These are phyloP conservation scores for apple (Malus domestica) DNA, from an alignment of 306 rosid species.

Conservation along the genomic window DNA sequence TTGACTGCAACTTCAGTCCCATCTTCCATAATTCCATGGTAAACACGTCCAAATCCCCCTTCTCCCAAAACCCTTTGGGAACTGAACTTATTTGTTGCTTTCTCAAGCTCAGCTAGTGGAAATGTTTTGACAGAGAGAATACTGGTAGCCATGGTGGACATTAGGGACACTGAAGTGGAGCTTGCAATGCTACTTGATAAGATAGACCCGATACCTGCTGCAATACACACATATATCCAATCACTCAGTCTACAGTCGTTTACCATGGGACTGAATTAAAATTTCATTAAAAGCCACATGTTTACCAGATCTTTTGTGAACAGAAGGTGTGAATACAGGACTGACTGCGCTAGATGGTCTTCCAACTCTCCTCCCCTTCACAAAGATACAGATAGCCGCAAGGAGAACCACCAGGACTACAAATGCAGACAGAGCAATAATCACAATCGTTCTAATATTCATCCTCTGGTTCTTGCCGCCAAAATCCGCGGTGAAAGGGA, in stretches of 20 bases:
- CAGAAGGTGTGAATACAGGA: conserved; percentile 44
- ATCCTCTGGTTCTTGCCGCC: conserved; percentile 46
- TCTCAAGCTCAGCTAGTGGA: conserved; percentile 71
- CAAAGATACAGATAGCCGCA: conserved; percentile 49
- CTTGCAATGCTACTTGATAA: conserved; percentile 70
- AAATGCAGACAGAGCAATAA: conserved; percentile 66
- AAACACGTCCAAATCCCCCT: conserved; percentile 98
- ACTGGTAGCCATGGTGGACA: conserved; percentile 64
- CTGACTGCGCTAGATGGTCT: conserved; percentile 64
- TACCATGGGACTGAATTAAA: background rate
- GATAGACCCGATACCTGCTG: conserved; percentile 77
- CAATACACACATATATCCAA: conserved; percentile 16
- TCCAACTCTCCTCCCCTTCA: conserved; percentile 66
- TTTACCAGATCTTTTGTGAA: conserved; percentile 77
- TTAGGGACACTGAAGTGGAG: conserved; percentile 66
- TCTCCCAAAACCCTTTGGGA: conserved; percentile 79
- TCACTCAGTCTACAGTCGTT: background rate
- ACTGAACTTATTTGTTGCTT: conserved; percentile 74
- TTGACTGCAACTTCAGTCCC: conserved; percentile 89
- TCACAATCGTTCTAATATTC: conserved; percentile 49
- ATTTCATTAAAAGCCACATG: conserved; percentile 3
- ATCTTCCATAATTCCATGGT: conserved; percentile 68
- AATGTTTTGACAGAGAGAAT: conserved; percentile 73
- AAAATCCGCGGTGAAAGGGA: conserved; percentile 58
- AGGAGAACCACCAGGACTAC: conserved; percentile 54